Evolutionary conservation across 2,329 filamentous ascomycete genomes (phyloP), one percentile per base, ranked within the genome.

Genomic region (Gnomoniopsis sp.): DNA sequence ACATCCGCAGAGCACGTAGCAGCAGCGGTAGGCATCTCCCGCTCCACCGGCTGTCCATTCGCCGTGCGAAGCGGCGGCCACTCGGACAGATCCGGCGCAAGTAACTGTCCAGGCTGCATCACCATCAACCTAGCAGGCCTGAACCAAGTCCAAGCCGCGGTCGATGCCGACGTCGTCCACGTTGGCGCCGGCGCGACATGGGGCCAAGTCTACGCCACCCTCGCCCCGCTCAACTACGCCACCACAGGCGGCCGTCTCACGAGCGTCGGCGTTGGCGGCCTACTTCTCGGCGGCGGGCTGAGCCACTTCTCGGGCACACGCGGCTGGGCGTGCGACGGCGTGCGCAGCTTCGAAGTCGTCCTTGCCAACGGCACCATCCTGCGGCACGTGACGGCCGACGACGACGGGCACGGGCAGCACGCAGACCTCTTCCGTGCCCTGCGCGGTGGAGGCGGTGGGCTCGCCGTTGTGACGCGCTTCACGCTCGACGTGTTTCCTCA

Each of bases 291-390:
- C 7, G 77, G 80, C 30, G 81, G 80, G 7, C 74, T 82, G 22
- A 78, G 77, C 1, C 81, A 74, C 68, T 77, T 81, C 64, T 72
- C 75, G 3, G 72, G 74, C 0, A 67, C 66, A 1, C 66, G 74
- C 23, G 80, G 81, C 2, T 78, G 75, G 66, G 75, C 72, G 6
- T 79, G 75, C 56, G 79, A 81, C 64, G 77, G 74, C n/a, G 73
- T 80, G 7, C 62, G 65, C 21, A 72, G 70, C 30, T 80, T 71
- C 51, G 69, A 82, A 61, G 70, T 84, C n/a, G 79, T 84, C 1
- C 69, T 80, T 0, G 74, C 77, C 0, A 70, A 73, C 11, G 80
- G 80, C 0, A 60, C 66, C 0, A 69, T 83, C 17, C 69, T 82
- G 26, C 69, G 71, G 3, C 48, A 19, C 33, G 79, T 74, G 0